Evolutionary conservation across 2,329 filamentous ascomycete species (phyloP), one percentile per base, ranked within the genome.

Genomic region (Stagonosporopsis rhizophila): DNA sequence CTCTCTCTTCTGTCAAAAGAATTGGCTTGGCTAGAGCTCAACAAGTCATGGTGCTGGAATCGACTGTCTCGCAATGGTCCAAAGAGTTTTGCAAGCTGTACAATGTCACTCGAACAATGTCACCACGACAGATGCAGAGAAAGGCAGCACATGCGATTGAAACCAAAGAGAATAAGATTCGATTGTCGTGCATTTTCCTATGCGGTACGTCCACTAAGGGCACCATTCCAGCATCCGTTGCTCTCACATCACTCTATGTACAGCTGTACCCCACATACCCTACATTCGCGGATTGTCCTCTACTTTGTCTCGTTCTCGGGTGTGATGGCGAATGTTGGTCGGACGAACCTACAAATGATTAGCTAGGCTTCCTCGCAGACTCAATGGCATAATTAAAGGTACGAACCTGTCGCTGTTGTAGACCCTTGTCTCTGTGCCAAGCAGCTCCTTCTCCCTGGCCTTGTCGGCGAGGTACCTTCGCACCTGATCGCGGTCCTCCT

Each of bases 401-500:
- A 77, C 89, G 64, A 82, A 97, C 91, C 91, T 85, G 74, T 96
- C 92, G 66, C 85, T 88, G 81, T 98, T 86, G 82, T 97, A 99
- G 45, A 96, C 84, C 81, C 89, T 91, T 49, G 85, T 87, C 78
- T 94, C 90, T 63, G 88, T 87, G 54, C 95, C 95, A 68, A 98
- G 75, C 64, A 99, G 81, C 79, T 92, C 89, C 85, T 93, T 92
- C 85, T 98, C 95, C 65, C 95, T 86, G 65, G 87, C 88, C 84
- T 92, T 87, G 78, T 96, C 91, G 56, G 95, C 95, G 65, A 89
- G 85, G 78, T 94, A 86, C 73, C 94, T 85, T 66, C 95, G 86
- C 62, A 96, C 93, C 76, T 94, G 89, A 80, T 99, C 95, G 59
- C 95, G 89, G 81, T 99, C 95, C 78, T 96, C 92, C 76, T 99